Evolutionary conservation across 139 green algal species (phyloP), one percentile per base, ranked within the genome.

Genomic region (Picochlorum sp.): DNA sequence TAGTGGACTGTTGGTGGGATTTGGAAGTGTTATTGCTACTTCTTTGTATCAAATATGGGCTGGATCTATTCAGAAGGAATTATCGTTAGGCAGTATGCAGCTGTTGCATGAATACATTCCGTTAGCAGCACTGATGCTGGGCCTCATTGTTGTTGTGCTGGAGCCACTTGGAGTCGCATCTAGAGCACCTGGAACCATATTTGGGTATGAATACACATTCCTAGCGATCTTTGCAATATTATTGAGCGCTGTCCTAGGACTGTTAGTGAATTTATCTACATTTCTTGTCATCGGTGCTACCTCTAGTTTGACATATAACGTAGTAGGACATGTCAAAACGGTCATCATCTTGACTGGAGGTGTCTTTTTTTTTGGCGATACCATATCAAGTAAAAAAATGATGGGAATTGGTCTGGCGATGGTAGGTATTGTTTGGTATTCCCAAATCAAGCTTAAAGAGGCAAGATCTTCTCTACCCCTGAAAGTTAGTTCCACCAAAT

Each of bases 1-100:
- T 18, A 24, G 53, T 5, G 86, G 85, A 2, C 67, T 89, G 16
- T 47, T 61, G 10, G 79, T 92, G 9, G 36, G 63, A 29, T 75
- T 81, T 33, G 81, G 64, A 30, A 75, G 72, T 5, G 84, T 89
- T 1, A 20, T 78, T 1, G 72, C 82, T 24, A 94, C 86, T 1
- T 82, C 86, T n/a, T 61, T 88, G 22, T 95, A 94, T 60, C 68
- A 78, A 37, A 83, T 90, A 22, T 91, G 83, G 80, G 86, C 81
- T 18, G 87, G 87, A 53, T 74, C 60, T 20, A 91, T 90, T 69
- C 87, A 95, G 70, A 87, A 84, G 57, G 82, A 91, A 68, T 77
- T 95, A 30, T 57, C 69, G 12, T 72, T 81, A 10, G 75, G 75
- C 53, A 78, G 59, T 59, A 89, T 89, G 78, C 86, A 87, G 70